Percentiles rank a stretch among this genome's conserved stretches.
Conservation (phyloP, 1,284 basidiomycete species). For the Apiotrichum brassicae region DNA sequence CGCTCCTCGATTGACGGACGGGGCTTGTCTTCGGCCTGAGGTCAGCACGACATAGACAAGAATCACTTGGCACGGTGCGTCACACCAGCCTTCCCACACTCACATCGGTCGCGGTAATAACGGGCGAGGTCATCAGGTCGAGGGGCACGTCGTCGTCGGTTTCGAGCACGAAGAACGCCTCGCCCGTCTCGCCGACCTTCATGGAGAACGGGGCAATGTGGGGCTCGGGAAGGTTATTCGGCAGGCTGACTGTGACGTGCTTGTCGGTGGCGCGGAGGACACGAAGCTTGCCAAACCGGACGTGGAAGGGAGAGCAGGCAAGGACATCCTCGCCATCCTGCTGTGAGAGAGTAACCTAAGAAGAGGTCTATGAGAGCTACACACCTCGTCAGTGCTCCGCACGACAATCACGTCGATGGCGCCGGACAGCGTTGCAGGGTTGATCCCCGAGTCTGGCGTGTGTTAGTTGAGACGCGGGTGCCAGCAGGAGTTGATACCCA, state of each 20-base stretch:
- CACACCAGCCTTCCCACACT: slow-evolving; percentile 9
- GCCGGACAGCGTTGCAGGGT: slow-evolving; percentile 88
- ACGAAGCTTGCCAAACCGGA: slow-evolving; percentile 96
- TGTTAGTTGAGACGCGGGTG: background rate
- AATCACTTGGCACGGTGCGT: too few species aligned
- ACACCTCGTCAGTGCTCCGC: slow-evolving; percentile 60
- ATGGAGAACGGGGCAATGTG: slow-evolving; percentile 73
- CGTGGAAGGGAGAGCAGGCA: slow-evolving; percentile 93
- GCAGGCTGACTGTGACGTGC: slow-evolving; percentile 75
- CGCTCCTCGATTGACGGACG: slow-evolving; percentile 1
- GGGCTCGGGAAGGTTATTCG: slow-evolving; percentile 44
- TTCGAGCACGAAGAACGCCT: slow-evolving; percentile 98
- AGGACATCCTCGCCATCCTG: slow-evolving; percentile 55
- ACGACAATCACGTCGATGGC: slow-evolving; percentile 97
- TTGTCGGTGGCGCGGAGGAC: slow-evolving; percentile 91
- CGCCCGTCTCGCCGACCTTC: slow-evolving; percentile 98
- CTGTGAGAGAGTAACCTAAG: background rate
- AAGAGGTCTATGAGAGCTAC: slow-evolving; percentile 3
- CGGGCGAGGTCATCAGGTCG: slow-evolving; percentile 87
- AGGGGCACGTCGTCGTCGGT: slow-evolving; percentile 90
- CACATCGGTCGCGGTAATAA: slow-evolving; percentile 54
- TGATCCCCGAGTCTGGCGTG: slow-evolving; percentile 56
- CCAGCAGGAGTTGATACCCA: slow-evolving; percentile 5
- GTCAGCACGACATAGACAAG: background rate
- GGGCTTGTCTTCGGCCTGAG: slow-evolving; percentile 4